Evolutionary conservation across 2,329 filamentous ascomycete genomes (phyloP), one percentile per base, ranked within the genome.

Genomic region (Emydomyces testavorans): DNA sequence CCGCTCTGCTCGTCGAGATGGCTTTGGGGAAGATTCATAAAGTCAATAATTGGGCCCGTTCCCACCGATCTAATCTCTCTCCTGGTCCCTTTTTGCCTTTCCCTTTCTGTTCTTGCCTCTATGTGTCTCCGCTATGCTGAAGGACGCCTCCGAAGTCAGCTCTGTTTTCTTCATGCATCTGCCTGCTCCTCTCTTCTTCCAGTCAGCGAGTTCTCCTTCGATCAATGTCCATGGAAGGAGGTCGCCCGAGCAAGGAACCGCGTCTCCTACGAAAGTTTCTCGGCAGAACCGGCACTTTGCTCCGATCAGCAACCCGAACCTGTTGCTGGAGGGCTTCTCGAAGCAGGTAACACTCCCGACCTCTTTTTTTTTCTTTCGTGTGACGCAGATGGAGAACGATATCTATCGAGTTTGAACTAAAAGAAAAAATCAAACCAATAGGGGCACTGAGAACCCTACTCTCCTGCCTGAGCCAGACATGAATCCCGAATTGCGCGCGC

Each of bases 401-500:
- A 18, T 36, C 13, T 34, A n/a, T 24, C 15, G 32, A 37, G 13
- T 6, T 34, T 34, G 28, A 38, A 38, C 49, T 50, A 47, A 50
- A 24, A 23, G 11, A 23, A 47, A 50, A 24, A 23, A 13, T 16
- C 31, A 24, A 13, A 24, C 10, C 16, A 23, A 29, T 39, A 50
- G 48, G 26, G 38, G 32, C 8, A 48, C 21, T 23, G 34, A 46
- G n/a, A 31, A 29, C 24, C 43, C 43, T 8, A 11, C n/a, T 21
- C 24, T 29, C 32, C 24, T 21, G 29, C n/a, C 32, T 11, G 21
- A n/a, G 34, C 31, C 41, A 26, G 42, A 41, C n/a, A 52, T 52
- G 50, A 41, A 43, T 16, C 29, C 43, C 24, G 50, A 50, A 26
- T 29, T 31, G 34, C 42, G 35, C 23, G 26, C 47, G 20, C 63